These are phyloP conservation scores for Plasmodium ovale DNA, from an alignment of 169 alveolate genomes.

Conservation along the genomic window DNA sequence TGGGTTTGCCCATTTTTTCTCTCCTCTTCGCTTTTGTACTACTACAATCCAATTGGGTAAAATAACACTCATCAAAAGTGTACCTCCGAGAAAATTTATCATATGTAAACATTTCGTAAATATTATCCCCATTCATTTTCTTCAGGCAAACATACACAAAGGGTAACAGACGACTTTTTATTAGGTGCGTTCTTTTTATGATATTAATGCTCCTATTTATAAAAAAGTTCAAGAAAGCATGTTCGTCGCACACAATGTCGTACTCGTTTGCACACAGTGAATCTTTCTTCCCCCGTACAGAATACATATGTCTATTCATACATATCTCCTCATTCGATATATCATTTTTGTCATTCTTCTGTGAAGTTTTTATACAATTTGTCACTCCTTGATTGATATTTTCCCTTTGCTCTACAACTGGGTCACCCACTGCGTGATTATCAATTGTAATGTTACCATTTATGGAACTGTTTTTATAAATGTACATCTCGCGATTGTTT, in stretches of 20 bases:
- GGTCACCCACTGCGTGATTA: neutral
- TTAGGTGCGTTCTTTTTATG: constrained; percentile 51
- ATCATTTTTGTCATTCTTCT: constrained; percentile 1
- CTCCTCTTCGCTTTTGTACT: neutral
- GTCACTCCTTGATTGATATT: neutral
- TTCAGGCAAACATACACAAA: constrained; percentile 42
- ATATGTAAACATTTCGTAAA: constrained; percentile 26
- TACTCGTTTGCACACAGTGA: neutral
- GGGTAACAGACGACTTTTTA: constrained; percentile 51
- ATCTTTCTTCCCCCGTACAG: too few relatives aligned
- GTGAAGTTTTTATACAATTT: neutral
- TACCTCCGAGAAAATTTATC: constrained; percentile 12
- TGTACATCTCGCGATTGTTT: too few relatives aligned
- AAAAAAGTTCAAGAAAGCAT: constrained; percentile 46
- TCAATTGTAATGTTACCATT: neutral
- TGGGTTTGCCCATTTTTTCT: neutral
- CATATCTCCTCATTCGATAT: neutral
- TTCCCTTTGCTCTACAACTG: neutral
- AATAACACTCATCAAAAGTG: constrained; percentile 17
- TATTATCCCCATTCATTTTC: constrained; percentile 25
- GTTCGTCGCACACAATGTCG: constrained; percentile 24
- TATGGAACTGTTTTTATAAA: neutral
- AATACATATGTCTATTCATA: neutral
- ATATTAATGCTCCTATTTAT: constrained; percentile 29
- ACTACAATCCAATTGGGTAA: neutral